Percentiles rank a stretch among this genome's conserved stretches.
Conservation (phyloP, 225 moss, liverwort and hornwort genomes). For the Neckera pumila region DNA sequence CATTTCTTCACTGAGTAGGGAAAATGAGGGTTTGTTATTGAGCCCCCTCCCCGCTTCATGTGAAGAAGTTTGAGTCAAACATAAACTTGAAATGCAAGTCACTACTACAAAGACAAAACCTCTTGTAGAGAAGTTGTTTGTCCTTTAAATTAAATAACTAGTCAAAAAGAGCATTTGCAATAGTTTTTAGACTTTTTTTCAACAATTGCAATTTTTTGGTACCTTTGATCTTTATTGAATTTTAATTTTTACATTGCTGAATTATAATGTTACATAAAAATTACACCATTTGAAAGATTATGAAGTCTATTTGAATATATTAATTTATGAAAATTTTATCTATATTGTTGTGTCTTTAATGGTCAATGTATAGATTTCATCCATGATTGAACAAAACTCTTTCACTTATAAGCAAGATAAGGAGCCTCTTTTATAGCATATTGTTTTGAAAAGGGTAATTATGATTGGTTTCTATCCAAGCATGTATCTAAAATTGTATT, state of each 20-base stretch:
- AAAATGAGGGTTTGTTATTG: fast-evolving
- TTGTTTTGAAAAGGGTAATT: not conserved
- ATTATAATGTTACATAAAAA: not conserved
- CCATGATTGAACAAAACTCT: not conserved
- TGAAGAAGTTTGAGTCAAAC: fast-evolving
- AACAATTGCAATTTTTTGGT: not conserved
- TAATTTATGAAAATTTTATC: not conserved
- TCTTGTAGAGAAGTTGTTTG: not conserved
- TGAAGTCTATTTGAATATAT: not conserved
- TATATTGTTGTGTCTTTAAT: not conserved
- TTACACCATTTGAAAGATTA: not conserved
- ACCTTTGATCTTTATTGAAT: not conserved
- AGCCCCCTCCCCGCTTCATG: fast-evolving
- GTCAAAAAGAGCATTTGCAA: not conserved
- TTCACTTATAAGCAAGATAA: not conserved
- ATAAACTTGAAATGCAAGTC: not conserved
- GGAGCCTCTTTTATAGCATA: fast-evolving
- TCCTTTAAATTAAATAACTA: not conserved
- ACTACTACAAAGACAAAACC: not conserved
- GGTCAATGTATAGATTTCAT: not conserved
- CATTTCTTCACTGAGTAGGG: not conserved
- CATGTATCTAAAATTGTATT: not conserved
- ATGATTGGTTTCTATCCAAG: not conserved
- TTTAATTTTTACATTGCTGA: not conserved
- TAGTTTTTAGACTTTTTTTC: not conserved